A percentile compares a stretch with the other conserved stretches of the same genome.
These are phyloP conservation scores for Fonsecaea nubica DNA, from an alignment of 2,329 filamentous ascomycete genomes.

Conservation along the genomic window DNA sequence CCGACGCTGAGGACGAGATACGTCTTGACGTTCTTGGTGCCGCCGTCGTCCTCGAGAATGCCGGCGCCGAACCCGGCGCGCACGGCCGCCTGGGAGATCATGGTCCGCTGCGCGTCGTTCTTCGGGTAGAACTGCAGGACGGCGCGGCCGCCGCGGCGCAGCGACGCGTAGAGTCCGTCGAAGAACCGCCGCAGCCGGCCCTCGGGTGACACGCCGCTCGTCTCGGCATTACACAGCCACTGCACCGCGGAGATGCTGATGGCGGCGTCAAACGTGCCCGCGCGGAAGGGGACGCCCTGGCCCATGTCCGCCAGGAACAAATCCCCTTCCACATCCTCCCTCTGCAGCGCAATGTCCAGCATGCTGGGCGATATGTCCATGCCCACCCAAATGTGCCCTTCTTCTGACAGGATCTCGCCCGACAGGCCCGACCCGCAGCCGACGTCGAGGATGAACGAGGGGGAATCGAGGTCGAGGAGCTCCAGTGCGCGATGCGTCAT, in stretches of 20 bases:
- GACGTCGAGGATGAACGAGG: conserved; percentile 92
- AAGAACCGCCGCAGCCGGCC: conserved; percentile 86
- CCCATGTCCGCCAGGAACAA: conserved; percentile 94
- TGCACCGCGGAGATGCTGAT: conserved; percentile 96
- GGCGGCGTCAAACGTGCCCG: conserved; percentile 91
- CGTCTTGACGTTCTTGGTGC: conserved; percentile 95
- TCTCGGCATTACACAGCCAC: conserved; percentile 95
- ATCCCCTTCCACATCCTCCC: conserved; percentile 85
- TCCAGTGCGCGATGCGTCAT: conserved; percentile 95
- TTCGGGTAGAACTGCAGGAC: conserved; percentile 99
- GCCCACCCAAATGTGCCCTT: conserved; percentile 93
- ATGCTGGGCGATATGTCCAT: conserved; percentile 96
- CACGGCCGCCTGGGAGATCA: conserved; percentile 90
- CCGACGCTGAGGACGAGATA: conserved; percentile 95
- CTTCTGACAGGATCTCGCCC: conserved; percentile 86
- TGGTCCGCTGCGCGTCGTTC: conserved; percentile 86
- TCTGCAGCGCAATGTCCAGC: conserved; percentile 90
- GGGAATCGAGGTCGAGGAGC: conserved; percentile 78
- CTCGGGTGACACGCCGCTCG: conserved; percentile 68
- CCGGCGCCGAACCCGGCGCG: conserved; percentile 95
- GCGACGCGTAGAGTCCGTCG: conserved; percentile 83
- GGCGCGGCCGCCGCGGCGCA: conserved; percentile 83
- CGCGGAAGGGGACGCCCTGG: conserved; percentile 90
- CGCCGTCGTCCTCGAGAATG: conserved; percentile 91
- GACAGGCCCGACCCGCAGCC: conserved; percentile 95